These are phyloP conservation scores for Dicorynia guianensis DNA, from an alignment of 306 rosid genomes.

Conservation along the genomic window DNA sequence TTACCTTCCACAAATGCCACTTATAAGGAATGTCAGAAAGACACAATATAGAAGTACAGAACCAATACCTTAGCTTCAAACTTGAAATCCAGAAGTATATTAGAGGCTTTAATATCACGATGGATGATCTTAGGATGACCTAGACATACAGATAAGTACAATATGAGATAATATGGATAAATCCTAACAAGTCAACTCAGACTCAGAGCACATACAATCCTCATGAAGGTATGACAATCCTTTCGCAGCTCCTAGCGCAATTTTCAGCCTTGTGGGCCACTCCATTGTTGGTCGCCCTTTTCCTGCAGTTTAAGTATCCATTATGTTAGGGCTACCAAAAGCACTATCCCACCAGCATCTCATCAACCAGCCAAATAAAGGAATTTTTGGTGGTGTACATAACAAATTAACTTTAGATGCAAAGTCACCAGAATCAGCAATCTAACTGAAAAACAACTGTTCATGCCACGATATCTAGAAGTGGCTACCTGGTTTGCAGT, in stretches of 20 bases:
- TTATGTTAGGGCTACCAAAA: conserved; percentile 40
- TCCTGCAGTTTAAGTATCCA: conserved; percentile 57
- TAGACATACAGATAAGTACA: conserved; percentile 40
- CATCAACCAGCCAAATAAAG: background rate
- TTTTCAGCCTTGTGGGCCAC: conserved; percentile 80
- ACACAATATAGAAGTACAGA: conserved; percentile 5
- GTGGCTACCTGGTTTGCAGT: conserved; percentile 19
- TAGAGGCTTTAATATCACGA: conserved; percentile 92
- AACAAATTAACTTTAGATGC: background rate
- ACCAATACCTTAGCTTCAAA: conserved; percentile 84
- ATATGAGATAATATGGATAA: background rate
- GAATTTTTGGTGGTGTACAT: background rate
- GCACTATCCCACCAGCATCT: background rate
- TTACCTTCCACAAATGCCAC: background rate
- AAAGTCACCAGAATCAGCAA: too few relatives aligned
- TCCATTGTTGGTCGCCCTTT: conserved; percentile 92
- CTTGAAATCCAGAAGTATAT: conserved; percentile 89
- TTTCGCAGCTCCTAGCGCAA: conserved; percentile 95
- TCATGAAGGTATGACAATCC: conserved; percentile 97
- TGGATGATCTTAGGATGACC: conserved; percentile 99
- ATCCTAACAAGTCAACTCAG: conserved; percentile 16
- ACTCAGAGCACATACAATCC: conserved; percentile 73
- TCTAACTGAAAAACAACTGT: too few relatives aligned
- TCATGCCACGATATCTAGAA: conserved; percentile 7
- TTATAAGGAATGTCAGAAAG: conserved; percentile 6